Evolutionary conservation across 768 basidiomycete genomes (phyloP).

Genomic region (Boletus reticuloceps): DNA sequence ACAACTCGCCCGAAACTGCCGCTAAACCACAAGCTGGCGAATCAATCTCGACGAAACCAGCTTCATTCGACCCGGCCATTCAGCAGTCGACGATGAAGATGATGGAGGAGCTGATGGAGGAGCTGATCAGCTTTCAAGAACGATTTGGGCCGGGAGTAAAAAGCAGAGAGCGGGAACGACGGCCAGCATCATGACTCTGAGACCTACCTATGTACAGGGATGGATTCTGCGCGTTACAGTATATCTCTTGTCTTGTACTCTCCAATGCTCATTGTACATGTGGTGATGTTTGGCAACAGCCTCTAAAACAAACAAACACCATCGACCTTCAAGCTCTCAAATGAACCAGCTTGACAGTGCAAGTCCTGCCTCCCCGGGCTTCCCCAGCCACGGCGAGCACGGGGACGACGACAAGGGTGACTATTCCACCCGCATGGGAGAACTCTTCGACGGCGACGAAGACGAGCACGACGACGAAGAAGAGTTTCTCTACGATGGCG

Average conservation of each 20-base stretch:
- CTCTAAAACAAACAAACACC: constrained; percentile 25
- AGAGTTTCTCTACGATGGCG: constrained; percentile 70
- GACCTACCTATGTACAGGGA: neutral
- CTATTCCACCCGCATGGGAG: constrained; percentile 26
- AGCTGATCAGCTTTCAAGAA: constrained; percentile 86
- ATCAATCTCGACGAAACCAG: constrained; percentile 5
- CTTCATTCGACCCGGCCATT: constrained; percentile 10
- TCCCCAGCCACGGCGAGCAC: constrained; percentile 22
- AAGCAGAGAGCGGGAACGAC: constrained; percentile 51
- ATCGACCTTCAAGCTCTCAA: neutral
- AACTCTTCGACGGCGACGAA: constrained; percentile 39
- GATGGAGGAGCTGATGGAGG: constrained; percentile 91
- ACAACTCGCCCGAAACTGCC: constrained; percentile 15
- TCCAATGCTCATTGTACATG: constrained; percentile 2
- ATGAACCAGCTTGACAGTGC: constrained; percentile 10
- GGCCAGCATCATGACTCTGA: constrained; percentile 35
- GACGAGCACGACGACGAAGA: constrained; percentile 51
- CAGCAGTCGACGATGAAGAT: constrained; percentile 61
- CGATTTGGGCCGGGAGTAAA: constrained; percentile 65
- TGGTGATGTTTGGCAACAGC: constrained; percentile 29
- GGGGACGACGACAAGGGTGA: constrained; percentile 20
- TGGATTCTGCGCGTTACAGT: constrained; percentile 10
- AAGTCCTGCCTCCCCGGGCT: constrained; percentile 8
- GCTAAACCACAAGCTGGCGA: constrained; percentile 16
- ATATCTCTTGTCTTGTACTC: neutral